These are phyloP conservation scores for Raddia distichophylla DNA, from an alignment of 176 grass and related monocot genomes.

Conservation along the genomic window DNA sequence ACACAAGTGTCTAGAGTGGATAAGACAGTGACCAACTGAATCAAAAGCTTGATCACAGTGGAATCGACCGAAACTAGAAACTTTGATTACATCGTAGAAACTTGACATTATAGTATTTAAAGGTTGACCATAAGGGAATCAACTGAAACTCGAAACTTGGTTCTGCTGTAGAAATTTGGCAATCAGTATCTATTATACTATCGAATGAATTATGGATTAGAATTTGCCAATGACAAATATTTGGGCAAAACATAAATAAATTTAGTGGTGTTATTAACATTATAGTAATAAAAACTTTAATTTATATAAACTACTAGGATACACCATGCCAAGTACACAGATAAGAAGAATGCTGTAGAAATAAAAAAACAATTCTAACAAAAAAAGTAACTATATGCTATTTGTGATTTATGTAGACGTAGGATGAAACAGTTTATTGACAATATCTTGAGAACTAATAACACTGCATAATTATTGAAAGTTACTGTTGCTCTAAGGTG, in stretches of 20 bases:
- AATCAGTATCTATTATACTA: neutral
- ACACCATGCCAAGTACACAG: neutral
- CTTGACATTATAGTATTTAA: conserved; percentile 8
- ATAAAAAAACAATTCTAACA: neutral
- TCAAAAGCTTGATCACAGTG: neutral
- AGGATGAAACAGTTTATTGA: conserved; percentile 31
- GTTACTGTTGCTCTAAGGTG: conserved; percentile 12
- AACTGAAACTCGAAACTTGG: neutral
- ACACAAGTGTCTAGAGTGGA: neutral
- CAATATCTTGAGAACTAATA: conserved; percentile 16
- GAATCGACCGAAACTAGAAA: neutral
- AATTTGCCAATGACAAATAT: neutral
- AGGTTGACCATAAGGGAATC: neutral
- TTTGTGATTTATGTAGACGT: conserved; percentile 15
- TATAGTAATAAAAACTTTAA: neutral
- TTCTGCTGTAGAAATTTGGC: neutral
- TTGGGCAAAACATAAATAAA: neutral
- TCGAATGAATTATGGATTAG: neutral
- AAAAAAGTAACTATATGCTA: neutral
- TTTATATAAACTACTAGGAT: neutral
- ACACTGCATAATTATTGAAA: conserved; percentile 4
- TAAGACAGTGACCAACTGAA: no score
- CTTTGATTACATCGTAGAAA: neutral
- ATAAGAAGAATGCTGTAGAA: neutral
- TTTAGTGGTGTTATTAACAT: neutral